These are phyloP conservation scores for Lyophyllum semitale DNA, from an alignment of 768 basidiomycete species.

Conservation along the genomic window DNA sequence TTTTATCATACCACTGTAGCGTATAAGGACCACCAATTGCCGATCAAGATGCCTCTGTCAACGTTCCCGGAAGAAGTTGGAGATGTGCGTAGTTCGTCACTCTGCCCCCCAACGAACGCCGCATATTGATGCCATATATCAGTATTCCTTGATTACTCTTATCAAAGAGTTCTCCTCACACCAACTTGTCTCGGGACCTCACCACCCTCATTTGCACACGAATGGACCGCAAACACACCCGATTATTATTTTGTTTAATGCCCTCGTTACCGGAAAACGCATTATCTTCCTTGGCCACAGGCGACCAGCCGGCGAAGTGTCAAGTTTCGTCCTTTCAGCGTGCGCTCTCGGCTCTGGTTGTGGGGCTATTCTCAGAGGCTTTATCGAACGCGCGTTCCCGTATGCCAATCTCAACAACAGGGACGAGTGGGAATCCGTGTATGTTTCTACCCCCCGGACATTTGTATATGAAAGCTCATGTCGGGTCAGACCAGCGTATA, in stretches of 20 bases:
- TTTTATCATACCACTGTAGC: slow-evolving; percentile 86
- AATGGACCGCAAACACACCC: slow-evolving; percentile 90
- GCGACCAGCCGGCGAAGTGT: slow-evolving; percentile 87
- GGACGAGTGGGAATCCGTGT: slow-evolving; percentile 91
- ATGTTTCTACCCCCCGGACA: slow-evolving; percentile 31
- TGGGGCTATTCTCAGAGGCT: slow-evolving; percentile 80
- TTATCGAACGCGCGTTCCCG: slow-evolving; percentile 91
- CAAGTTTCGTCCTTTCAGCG: slow-evolving; percentile 89
- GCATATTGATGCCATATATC: not conserved
- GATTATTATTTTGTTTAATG: slow-evolving; percentile 94
- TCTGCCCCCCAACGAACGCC: not conserved
- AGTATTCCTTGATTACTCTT: slow-evolving; percentile 93
- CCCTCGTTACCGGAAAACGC: slow-evolving; percentile 92
- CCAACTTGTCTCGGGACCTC: slow-evolving; percentile 65
- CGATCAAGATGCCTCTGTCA: slow-evolving; percentile 87
- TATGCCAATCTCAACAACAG: slow-evolving; percentile 89
- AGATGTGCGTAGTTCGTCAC: slow-evolving; percentile 59
- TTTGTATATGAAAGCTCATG: not conserved
- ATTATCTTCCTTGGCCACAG: slow-evolving; percentile 93
- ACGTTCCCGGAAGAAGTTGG: slow-evolving; percentile 96
- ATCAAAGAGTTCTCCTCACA: slow-evolving; percentile 76
- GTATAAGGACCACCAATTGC: slow-evolving; percentile 82
- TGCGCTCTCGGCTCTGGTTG: slow-evolving; percentile 93
- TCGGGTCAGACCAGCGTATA: slow-evolving; percentile 75
- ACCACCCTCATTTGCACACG: slow-evolving; percentile 92